Conservation (phyloP, 1,139 yeast species). For the Hemisphaericaspora subhashii region DNA sequence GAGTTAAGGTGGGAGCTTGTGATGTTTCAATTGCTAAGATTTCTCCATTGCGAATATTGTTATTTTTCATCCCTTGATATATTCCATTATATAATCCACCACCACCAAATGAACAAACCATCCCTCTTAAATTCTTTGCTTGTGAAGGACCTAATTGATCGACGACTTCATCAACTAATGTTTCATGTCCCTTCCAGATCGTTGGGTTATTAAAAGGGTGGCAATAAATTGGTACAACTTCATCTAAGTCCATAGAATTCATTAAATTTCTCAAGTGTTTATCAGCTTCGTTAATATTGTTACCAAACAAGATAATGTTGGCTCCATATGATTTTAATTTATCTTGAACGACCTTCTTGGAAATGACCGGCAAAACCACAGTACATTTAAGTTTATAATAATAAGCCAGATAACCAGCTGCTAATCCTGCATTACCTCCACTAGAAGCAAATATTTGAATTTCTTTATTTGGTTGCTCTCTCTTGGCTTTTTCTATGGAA, state of each 20-base stretch:
- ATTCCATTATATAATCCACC: conserved; percentile 73
- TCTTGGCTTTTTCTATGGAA: conserved; percentile 20
- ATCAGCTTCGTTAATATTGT: conserved; percentile 70
- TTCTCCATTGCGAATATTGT: conserved; percentile 39
- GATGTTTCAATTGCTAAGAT: conserved; percentile 58
- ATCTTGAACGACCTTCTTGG: conserved; percentile 33
- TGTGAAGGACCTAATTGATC: conserved; percentile 33
- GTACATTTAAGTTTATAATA: conserved; percentile 52
- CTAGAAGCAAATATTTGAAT: conserved; percentile 62
- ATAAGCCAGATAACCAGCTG: conserved; percentile 64
- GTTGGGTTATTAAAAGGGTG: conserved; percentile 68
- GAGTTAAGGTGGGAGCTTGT: conserved; percentile 58
- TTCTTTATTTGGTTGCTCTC: conserved; percentile 20
- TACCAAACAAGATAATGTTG: conserved; percentile 52
- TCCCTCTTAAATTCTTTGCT: conserved; percentile 45
- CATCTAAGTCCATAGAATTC: conserved; percentile 27
- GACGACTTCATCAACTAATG: conserved; percentile 56
- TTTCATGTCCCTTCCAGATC: conserved; percentile 70
- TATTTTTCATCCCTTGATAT: conserved; percentile 50
- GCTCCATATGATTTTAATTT: conserved; percentile 51
- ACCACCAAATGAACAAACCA: conserved; percentile 72
- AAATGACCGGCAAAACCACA: conserved; percentile 60
- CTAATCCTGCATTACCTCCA: conserved; percentile 81
- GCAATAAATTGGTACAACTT: conserved; percentile 52
- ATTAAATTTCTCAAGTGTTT: conserved; percentile 40